A percentile compares a stretch with the other conserved stretches of the same genome.
phyloP scores from a whole-genome alignment of 257 asterid genomes.

The Solanum microdontum region DNA sequence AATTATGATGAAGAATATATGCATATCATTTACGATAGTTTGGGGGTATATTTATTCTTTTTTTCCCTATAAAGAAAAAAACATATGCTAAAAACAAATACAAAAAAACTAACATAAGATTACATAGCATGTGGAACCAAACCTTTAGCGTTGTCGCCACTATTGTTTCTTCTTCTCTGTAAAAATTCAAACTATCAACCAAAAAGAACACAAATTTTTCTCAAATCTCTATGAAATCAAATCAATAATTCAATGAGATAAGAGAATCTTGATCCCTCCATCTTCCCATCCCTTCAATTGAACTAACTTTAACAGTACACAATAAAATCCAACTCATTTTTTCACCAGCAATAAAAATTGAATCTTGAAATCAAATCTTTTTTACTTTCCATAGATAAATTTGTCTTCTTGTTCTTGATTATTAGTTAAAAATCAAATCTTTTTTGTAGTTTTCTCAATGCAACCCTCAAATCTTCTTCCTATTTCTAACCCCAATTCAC shows the following conservation, averaged over 20 bases:
- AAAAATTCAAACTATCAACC: not conserved
- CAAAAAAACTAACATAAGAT: not conserved
- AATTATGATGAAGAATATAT: no score
- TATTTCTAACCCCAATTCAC: conserved; percentile 1
- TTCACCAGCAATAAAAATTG: not conserved
- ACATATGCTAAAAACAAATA: not conserved
- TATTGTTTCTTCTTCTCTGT: not conserved
- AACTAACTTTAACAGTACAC: not conserved
- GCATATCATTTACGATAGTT: no score
- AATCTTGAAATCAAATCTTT: not conserved
- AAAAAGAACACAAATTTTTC: not conserved
- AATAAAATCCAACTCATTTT: not conserved
- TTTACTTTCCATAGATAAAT: not conserved
- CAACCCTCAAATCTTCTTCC: conserved; percentile 5
- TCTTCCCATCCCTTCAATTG: not conserved
- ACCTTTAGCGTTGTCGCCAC: not conserved
- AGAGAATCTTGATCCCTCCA: not conserved
- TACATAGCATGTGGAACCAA: not conserved
- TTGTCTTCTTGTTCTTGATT: not conserved
- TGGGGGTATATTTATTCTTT: no score
- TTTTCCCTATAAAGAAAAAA: not conserved
- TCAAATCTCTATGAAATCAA: not conserved
- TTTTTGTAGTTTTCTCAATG: not conserved
- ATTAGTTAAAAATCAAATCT: not conserved
- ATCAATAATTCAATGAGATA: not conserved